These are phyloP conservation scores for Fusarium decemcellulare DNA, from an alignment of 2,329 filamentous ascomycete genomes.

Conservation along the genomic window DNA sequence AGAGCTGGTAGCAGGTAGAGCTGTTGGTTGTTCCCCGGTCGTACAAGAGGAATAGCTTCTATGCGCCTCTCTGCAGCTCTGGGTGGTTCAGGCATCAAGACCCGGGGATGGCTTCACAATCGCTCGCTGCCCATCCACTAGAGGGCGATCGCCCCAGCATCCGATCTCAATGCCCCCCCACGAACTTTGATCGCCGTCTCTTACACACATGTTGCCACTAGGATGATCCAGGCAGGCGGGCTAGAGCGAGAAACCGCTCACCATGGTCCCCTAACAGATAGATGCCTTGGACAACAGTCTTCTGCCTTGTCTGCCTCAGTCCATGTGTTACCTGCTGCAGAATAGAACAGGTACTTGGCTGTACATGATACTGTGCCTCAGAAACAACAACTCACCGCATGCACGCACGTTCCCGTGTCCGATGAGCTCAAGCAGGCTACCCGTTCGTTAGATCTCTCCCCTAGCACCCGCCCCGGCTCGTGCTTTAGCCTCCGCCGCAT, in stretches of 20 bases:
- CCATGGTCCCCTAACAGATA: no score
- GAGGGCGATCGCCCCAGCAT: not conserved
- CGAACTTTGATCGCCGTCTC: not conserved
- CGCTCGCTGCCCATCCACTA: no score
- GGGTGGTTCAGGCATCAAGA: slow-evolving; percentile 44
- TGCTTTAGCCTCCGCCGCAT: slow-evolving; percentile 30
- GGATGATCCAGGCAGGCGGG: no score
- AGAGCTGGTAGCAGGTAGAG: no score
- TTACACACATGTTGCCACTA: not conserved
- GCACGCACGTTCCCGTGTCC: slow-evolving; percentile 48
- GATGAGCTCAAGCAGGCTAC: slow-evolving; percentile 48
- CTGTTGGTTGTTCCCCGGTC: no score
- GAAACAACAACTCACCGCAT: slow-evolving; percentile 34
- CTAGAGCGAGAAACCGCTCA: not conserved
- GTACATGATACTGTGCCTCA: not conserved
- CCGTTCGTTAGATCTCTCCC: slow-evolving; percentile 46
- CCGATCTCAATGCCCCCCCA: not conserved
- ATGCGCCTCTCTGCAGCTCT: slow-evolving; percentile 13
- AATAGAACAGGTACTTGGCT: no score
- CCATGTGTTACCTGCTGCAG: no score
- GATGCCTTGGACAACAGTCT: no score
- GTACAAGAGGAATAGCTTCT: no score
- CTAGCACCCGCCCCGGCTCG: slow-evolving; percentile 15
- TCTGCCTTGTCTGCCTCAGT: no score
- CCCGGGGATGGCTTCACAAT: slow-evolving; percentile 26